A percentile compares a stretch with the other conserved stretches of the same genome.
Conservation (phyloP, 208 protist species). For the Zelonia costaricensis region DNA sequence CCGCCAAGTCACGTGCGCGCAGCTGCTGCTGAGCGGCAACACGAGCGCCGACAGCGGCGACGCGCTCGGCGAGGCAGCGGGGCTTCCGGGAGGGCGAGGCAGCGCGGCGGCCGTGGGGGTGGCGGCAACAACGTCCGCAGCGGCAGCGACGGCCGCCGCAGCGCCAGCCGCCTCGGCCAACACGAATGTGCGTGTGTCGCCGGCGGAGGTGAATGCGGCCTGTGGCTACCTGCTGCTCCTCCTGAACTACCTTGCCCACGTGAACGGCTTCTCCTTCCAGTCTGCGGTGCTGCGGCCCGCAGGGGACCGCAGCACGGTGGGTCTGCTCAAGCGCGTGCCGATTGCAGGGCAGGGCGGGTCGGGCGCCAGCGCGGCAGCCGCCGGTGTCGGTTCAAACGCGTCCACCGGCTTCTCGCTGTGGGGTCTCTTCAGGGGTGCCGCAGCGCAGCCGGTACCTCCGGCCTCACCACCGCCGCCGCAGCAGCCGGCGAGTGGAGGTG, state of each 20-base stretch:
- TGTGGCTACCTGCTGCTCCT: constrained; percentile 65
- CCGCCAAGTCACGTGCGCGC: constrained; percentile 23
- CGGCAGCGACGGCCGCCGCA: constrained; percentile 1
- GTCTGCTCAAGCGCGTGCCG: constrained; percentile 28
- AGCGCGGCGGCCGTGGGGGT: background rate
- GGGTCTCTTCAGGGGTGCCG: background rate
- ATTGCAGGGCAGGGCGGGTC: too few relatives aligned
- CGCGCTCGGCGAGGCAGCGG: background rate
- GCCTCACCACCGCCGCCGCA: background rate
- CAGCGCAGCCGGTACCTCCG: background rate
- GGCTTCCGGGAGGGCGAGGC: background rate
- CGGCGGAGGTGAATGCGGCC: constrained; percentile 69
- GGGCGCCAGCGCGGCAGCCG: background rate
- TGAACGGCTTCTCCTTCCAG: constrained; percentile 43
- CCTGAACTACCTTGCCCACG: constrained; percentile 40
- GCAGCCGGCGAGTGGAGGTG: too few relatives aligned
- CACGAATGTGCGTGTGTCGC: constrained; percentile 33
- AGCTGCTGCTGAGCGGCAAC: constrained; percentile 32
- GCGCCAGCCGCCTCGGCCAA: constrained; percentile 6
- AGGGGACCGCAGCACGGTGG: constrained; percentile 54
- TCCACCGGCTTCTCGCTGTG: constrained; percentile 4
- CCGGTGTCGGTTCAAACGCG: background rate
- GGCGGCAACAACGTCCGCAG: background rate
- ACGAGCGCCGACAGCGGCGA: constrained; percentile 1
- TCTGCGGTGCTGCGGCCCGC: constrained; percentile 43